Evolutionary conservation across 352 stramenopile species (phyloP).

Genomic region (Pythium insidiosum): DNA sequence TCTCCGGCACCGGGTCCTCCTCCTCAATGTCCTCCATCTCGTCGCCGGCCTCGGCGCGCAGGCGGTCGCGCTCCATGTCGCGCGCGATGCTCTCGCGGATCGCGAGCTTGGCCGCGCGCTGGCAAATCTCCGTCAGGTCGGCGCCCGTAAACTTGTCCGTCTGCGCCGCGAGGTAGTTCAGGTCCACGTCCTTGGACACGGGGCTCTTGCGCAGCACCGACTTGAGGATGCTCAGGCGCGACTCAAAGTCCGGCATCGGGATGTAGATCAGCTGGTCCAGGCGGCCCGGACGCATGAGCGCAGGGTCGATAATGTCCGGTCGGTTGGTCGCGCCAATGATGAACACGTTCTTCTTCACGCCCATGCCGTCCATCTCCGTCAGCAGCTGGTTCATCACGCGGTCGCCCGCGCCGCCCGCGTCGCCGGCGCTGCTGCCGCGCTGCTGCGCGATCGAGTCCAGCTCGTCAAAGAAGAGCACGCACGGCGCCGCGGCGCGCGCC

Average conservation of each 20-base stretch:
- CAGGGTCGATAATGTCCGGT: slow-evolving; percentile 97
- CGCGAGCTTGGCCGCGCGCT: slow-evolving; percentile 97
- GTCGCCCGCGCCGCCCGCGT: slow-evolving; percentile 96
- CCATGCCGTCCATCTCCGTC: slow-evolving; percentile 99
- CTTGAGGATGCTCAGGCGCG: slow-evolving; percentile 93
- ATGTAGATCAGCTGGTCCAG: slow-evolving; percentile 96
- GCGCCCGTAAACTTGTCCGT: slow-evolving; percentile 99
- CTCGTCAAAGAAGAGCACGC: slow-evolving; percentile 99
- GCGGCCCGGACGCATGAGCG: slow-evolving; percentile 94
- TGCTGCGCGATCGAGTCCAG: slow-evolving; percentile 98
- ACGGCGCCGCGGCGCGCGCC: slow-evolving; percentile 94
- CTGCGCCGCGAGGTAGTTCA: slow-evolving; percentile 94
- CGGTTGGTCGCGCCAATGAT: slow-evolving; percentile 95
- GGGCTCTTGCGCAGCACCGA: slow-evolving; percentile 96
- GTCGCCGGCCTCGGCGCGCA: slow-evolving; percentile 88
- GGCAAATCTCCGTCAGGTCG: slow-evolving; percentile 99
- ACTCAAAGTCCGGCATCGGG: slow-evolving; percentile 96
- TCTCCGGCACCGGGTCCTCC: slow-evolving; percentile 95
- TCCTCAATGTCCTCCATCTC: slow-evolving; percentile 90
- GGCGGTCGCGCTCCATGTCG: slow-evolving; percentile 96
- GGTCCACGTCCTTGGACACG: slow-evolving; percentile 96
- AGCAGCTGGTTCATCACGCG: slow-evolving; percentile 99
- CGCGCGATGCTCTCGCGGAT: slow-evolving; percentile 99
- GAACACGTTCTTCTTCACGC: slow-evolving; percentile 99
- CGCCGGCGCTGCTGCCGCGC: slow-evolving; percentile 90